These are phyloP conservation scores for Argentina anserina DNA, from an alignment of 306 rosid genomes.

Conservation along the genomic window DNA sequence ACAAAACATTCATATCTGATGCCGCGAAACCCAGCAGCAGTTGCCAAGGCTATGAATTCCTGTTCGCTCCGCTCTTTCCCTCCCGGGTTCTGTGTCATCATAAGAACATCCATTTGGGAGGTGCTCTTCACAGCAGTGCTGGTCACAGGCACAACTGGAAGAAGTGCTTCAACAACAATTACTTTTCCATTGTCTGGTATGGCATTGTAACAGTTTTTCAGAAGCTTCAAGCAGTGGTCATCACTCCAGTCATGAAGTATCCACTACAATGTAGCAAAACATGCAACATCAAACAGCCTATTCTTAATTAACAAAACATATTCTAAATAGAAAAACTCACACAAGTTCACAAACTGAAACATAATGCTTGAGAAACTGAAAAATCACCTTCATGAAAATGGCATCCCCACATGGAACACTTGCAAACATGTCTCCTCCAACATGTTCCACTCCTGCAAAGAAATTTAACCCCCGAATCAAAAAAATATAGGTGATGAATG, in stretches of 20 bases:
- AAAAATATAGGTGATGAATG: not conserved
- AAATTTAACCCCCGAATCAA: not conserved
- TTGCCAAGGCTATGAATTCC: slow-evolving; percentile 42
- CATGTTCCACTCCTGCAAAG: slow-evolving; percentile 47
- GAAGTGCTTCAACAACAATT: slow-evolving; percentile 38
- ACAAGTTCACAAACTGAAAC: not conserved
- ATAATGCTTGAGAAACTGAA: not conserved
- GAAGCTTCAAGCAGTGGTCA: slow-evolving; percentile 27
- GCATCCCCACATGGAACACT: slow-evolving; percentile 58
- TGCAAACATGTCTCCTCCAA: slow-evolving; percentile 56
- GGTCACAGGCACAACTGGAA: slow-evolving; percentile 29
- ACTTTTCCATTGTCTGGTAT: slow-evolving; percentile 52
- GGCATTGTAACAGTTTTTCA: slow-evolving; percentile 47
- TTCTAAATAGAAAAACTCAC: not conserved
- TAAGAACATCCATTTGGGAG: slow-evolving; percentile 26
- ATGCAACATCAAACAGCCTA: not conserved
- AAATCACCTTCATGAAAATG: slow-evolving; percentile 51
- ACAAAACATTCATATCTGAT: slow-evolving; percentile 35
- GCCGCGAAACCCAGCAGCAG: slow-evolving; percentile 46
- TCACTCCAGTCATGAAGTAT: slow-evolving; percentile 43
- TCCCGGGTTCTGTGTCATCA: slow-evolving; percentile 48
- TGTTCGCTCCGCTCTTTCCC: slow-evolving; percentile 50
- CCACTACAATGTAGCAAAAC: slow-evolving; percentile 24
- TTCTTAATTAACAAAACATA: not conserved
- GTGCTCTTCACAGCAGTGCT: slow-evolving; percentile 5